Base-by-base conservation (phyloP, 805 yeast genomes). In the Scheffersomyces ergatensis region DNA sequence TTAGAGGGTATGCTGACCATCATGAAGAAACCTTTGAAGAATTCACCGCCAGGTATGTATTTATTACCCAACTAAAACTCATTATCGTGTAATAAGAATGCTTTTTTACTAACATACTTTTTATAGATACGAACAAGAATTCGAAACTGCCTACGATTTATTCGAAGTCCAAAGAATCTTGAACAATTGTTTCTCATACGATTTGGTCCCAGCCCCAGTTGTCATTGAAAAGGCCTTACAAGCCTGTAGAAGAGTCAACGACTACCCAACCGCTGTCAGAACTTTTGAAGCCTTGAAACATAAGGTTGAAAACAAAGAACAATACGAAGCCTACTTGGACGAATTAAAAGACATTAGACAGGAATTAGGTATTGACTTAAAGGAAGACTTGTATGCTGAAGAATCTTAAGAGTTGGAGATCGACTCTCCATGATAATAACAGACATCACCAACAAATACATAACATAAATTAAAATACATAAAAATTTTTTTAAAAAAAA, bases 161-260 rank as follows among this genome's bases (percentile, higher is more conserved):
- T 70, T 70, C 46, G 75, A 70, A 57, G 73, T 69, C 25, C 78
- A 80, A 75, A 88, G 99, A 77, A 90, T 93, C 47, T 80, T 93
- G 65, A 93, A 95, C 83, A 93, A 93, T 76, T 89, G 95, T 70
- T 93, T 93, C 77, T 87, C 98, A 13, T 93, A 93, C 77, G 99
- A 93, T 73, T 81, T 93, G 69, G 99, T 93, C 42, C 99, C 99
- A 53, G 92, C 99, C 23, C 99, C 99, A 53, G 80, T 85, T 47
- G 98, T 93, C 48, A 78, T 93, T 61, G 96, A 88, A 72, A 87
- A 85, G 72, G 99, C 99, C 36, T 78, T 93, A 63, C 83, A 87
- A 74, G 99, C 99, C 36, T 90, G 97, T 57, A 90, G 99, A 83
- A 88, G 98, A 74, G 98, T 93, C 54, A 89, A 93, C 72, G 99